Percentiles rank a stretch among this genome's conserved stretches.
These are phyloP conservation scores for Teunomyces kruisii DNA, from an alignment of 805 yeast species.

Conservation along the genomic window DNA sequence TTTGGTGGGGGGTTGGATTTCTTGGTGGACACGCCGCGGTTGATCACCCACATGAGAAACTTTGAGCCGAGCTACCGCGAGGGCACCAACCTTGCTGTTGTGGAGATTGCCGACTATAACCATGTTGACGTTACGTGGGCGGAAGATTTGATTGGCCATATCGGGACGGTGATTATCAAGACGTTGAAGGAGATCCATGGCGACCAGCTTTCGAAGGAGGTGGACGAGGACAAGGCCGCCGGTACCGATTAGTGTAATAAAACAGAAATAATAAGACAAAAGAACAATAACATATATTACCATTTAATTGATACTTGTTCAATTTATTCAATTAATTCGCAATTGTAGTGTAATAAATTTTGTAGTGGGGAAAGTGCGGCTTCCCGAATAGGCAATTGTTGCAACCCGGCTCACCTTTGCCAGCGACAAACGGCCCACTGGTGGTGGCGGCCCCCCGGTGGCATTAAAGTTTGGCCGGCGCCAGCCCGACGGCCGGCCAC, in stretches of 20 bases:
- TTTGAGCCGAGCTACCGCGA: conserved; percentile 50
- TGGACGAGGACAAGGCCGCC: not conserved
- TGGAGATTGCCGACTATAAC: conserved; percentile 62
- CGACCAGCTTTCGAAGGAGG: not conserved
- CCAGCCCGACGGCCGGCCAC: no score
- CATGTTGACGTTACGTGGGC: conserved; percentile 97
- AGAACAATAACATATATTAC: no score
- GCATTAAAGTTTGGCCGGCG: no score
- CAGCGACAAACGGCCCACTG: no score
- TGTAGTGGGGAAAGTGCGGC: no score
- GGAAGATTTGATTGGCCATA: conserved; percentile 60
- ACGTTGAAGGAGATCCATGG: not conserved
- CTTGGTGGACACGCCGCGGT: conserved; percentile 71
- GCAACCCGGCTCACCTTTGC: not conserved
- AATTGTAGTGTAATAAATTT: no score
- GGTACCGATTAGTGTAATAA: no score
- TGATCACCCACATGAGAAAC: conserved; percentile 61
- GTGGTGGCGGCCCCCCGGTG: no score
- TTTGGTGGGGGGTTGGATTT: conserved; percentile 73
- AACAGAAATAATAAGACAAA: no score
- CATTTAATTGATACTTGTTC: no score
- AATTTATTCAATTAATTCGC: no score
- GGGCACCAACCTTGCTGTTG: conserved; percentile 35
- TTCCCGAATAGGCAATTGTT: not conserved
- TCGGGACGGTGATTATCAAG: conserved; percentile 48